Base-by-base conservation (phyloP, 768 basidiomycete genomes). In the Suillus americanus region DNA sequence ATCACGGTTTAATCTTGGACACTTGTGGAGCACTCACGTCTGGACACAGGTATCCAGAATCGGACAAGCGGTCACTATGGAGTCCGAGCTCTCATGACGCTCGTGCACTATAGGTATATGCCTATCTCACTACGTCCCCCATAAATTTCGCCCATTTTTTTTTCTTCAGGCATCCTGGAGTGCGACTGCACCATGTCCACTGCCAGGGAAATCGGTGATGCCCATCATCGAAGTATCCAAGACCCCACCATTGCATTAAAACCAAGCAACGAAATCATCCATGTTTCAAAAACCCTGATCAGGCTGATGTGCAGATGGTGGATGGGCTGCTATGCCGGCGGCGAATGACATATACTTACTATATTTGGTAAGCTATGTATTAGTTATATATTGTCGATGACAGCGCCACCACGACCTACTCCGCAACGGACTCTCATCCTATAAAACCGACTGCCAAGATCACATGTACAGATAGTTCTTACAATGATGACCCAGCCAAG, bases 121-220 rank as follows among this genome's bases (percentile, higher is more conserved):
- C 2, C 30, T 30, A 30, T 30, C 30, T 30, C 30, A 30, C 30
- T 30, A 30, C 30, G 30, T 4, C 30, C 30, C 30, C 30, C 30
- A 30, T 30, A 30, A 30, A 30, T 30, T 30, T 30, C 30, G 30
- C 30, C 2, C 30, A 2, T 30, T 30, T 30, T 30, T 30, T 30
- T 30, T 30, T 30, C 30, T 30, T 30, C 30, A 30, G 30, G 30
- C 30, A 73, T 94, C 87, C 65, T 80, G 75, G 41, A 92, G 71
- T 0, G 95, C 95, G 38, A 93, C 75, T 0, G 85, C 89, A 30
- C 95, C 94, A 28, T 89, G 84, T 41, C 93, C 92, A 50, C 84
- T 84, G 48, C 81, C 85, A 30, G 84, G 64, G 38, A 71, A 80
- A 41, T 77, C 71, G 4, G 83, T 77, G 41, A 90, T 69, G 1